Conservation (phyloP, 345 rosid species). For the Eucalyptus dawsonii region DNA sequence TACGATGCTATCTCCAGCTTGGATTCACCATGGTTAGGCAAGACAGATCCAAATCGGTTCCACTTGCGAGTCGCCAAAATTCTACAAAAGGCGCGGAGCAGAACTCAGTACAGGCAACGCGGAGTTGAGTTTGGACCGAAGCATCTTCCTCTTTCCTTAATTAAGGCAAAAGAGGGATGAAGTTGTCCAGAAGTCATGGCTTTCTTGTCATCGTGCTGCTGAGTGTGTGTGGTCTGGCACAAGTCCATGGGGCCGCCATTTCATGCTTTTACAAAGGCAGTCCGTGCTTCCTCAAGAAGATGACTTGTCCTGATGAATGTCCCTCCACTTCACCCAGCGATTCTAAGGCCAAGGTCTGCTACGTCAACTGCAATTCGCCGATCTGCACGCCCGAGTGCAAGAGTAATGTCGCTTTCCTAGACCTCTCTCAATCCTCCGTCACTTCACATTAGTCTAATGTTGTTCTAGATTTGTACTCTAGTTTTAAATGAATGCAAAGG, state of each 20-base stretch:
- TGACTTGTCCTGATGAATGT: conserved; percentile 20
- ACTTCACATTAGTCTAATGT: not conserved
- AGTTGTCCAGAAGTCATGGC: not conserved
- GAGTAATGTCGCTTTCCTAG: not conserved
- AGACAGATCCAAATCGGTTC: not conserved
- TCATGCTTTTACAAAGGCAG: not conserved
- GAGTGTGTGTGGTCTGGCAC: not conserved
- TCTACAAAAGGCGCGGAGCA: not conserved
- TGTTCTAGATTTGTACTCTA: not conserved
- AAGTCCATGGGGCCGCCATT: not conserved
- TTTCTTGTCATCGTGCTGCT: not conserved
- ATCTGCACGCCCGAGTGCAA: not conserved
- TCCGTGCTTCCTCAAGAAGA: conserved; percentile 4
- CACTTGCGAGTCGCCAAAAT: not conserved
- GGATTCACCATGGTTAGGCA: not conserved
- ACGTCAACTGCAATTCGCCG: not conserved
- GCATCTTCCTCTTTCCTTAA: not conserved
- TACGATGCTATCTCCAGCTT: not conserved
- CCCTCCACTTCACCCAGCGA: not conserved
- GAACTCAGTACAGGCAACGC: not conserved
- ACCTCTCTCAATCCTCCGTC: not conserved
- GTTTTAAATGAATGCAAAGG: not conserved
- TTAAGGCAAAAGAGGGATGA: not conserved
- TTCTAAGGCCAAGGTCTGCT: not conserved
- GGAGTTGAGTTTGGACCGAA: not conserved